These are phyloP conservation scores for Tuber umbilicatum DNA, from an alignment of 495 filamentous ascomycete genomes.

Conservation along the genomic window DNA sequence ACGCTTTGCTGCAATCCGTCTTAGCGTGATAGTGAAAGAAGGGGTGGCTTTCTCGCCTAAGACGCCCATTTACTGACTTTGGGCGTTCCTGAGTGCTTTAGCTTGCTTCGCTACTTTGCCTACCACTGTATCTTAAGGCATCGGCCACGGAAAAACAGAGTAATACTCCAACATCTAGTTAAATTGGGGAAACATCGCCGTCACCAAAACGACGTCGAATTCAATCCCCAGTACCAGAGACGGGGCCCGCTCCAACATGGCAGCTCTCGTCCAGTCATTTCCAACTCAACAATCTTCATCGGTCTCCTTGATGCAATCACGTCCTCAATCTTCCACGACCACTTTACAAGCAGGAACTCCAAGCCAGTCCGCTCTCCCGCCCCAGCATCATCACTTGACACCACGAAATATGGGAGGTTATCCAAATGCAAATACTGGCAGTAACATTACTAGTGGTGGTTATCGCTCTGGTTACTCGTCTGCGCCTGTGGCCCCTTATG, in stretches of 20 bases:
- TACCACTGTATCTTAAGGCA: conserved; percentile 16
- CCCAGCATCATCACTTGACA: conserved; percentile 52
- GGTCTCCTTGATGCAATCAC: conserved; percentile 73
- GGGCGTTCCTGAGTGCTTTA: conserved; percentile 19
- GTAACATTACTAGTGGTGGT: conserved; percentile 50
- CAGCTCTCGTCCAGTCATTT: conserved; percentile 85
- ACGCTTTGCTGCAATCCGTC: conserved; percentile 7
- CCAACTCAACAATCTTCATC: conserved; percentile 64
- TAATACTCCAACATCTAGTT: conserved; percentile 24
- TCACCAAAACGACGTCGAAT: conserved; percentile 37
- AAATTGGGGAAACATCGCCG: conserved; percentile 12
- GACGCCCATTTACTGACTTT: conserved; percentile 29
- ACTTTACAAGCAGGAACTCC: conserved; percentile 52
- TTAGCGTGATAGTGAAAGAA: conserved; percentile 13
- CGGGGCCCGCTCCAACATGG: conserved; percentile 54
- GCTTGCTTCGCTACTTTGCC: conserved; percentile 23
- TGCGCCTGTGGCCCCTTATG: conserved; percentile 73
- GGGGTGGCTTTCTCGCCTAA: conserved; percentile 10
- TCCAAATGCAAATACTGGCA: conserved; percentile 54
- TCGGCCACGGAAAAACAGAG: conserved; percentile 23
- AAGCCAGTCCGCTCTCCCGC: conserved; percentile 48
- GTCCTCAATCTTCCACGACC: conserved; percentile 65
- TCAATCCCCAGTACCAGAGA: conserved; percentile 20
- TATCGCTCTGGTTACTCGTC: conserved; percentile 65
- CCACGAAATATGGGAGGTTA: conserved; percentile 57